Base-by-base conservation (phyloP, 139 green algal genomes). In the Pleodorina starrii region DNA sequence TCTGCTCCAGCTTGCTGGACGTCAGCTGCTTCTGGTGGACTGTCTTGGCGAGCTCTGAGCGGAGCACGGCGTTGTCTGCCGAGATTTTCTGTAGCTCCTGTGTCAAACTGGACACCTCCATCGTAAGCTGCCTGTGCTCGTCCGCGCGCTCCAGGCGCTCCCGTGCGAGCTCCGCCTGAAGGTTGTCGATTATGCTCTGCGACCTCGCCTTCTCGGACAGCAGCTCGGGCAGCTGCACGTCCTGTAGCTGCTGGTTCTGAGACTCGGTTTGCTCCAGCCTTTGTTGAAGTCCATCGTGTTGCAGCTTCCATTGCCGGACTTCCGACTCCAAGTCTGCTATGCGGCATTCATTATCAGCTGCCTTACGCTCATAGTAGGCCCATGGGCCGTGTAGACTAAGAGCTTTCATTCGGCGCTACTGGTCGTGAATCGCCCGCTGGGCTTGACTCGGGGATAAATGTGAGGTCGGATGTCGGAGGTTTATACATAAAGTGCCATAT, bases 351-450 rank as follows among this genome's bases (percentile, higher is more conserved):
- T 87, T 66, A 21, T 91, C 87, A 6, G 87, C 87, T 7, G 38
- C 59, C 25, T 87, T 87, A 6, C 87, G 74, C 35, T 91, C 87
- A 38, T 91, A 91, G 42, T 66, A 91, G 4, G 87, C 87, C 79
- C 79, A 91, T n/a, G 87, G 87, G 7, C 87, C 87, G n/a, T 88
- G 78, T 25, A 91, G 36, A 19, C 48, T 78, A 4, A 91, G 29
- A 17, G 46, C 50, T n/a, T 91, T 91, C 87, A 91, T 91, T 76
- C 7, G 60, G 23, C 11, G 25, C 7, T 72, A n/a, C 19, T 38
- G 17, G 60, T 72, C 17, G 35, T n/a, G n/a, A n/a, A n/a, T n/a
- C n/a, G n/a, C n/a, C n/a, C n/a, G n/a, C n/a, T n/a, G n/a, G n/a
- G n/a, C n/a, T n/a, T n/a, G n/a, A n/a, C n/a, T n/a, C n/a, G n/a